Percentiles rank a stretch among this genome's conserved stretches.
phyloP scores from a whole-genome alignment of 805 yeast genomes.

The Wickerhamomyces bovis region DNA sequence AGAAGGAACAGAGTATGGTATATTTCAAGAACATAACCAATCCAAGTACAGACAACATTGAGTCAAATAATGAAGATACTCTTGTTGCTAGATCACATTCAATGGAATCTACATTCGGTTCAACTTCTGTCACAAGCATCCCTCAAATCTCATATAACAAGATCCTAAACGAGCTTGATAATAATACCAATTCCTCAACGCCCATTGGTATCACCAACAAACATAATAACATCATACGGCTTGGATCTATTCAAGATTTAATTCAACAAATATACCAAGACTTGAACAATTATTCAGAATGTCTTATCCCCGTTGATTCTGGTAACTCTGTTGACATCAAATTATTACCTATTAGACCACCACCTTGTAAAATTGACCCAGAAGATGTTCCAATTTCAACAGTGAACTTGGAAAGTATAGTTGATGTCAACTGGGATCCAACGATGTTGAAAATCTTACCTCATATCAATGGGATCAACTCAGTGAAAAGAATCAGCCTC shows the following conservation, averaged over 20 bases:
- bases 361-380: slow-evolving; percentile 66
- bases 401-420: slow-evolving; percentile 61
- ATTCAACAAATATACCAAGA: slow-evolving; percentile 92
- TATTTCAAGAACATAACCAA: slow-evolving; percentile 22
- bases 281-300: slow-evolving; percentile 90
- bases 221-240: slow-evolving; percentile 16
- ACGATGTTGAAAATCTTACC: slow-evolving; percentile 88
- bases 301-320: slow-evolving; percentile 87
- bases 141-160: slow-evolving; percentile 22
- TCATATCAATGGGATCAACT: slow-evolving; percentile 81
- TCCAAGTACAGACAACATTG: slow-evolving; percentile 1
- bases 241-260: slow-evolving; percentile 60
- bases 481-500: slow-evolving; percentile 68
- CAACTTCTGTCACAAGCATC: slow-evolving; percentile 1
- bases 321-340: slow-evolving; percentile 90
- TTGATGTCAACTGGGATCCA: slow-evolving; percentile 96
- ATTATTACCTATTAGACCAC: slow-evolving; percentile 83
- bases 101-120: slow-evolving; percentile 12
- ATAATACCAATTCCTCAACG: slow-evolving; percentile 18
- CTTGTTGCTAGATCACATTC: slow-evolving; percentile 13
- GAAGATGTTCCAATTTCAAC: slow-evolving; percentile 92
- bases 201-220: slow-evolving; percentile 21
- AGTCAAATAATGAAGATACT: slow-evolving; percentile 7
- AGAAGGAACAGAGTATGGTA: slow-evolving; percentile 37
- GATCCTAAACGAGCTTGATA: slow-evolving; percentile 23